Base-by-base conservation (phyloP, 345 rosid genomes). In the Microcos paniculata region DNA sequence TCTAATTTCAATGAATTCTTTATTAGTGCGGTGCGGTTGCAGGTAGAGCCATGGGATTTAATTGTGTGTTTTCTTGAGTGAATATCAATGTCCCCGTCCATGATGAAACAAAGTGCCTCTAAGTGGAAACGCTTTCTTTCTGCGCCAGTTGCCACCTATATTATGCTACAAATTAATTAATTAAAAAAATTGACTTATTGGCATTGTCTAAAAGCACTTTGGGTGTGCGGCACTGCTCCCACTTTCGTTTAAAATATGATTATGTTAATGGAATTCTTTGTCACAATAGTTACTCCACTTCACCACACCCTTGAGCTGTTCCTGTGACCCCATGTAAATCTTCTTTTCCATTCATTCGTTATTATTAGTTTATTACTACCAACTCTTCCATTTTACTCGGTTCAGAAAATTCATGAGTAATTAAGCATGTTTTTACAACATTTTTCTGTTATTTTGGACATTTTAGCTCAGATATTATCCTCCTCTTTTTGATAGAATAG, bases 251-350 rank as follows among this genome's bases (percentile, higher is more conserved):
- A 73, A 79, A 19, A 74, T 58, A 79, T 80, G 78, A 79, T 82
- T 80, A 61, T 78, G 83, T 38, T 83, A 79, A 77, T 81, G 85
- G 90, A 80, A 76, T 80, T 81, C 76, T 16, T 46, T 68, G 79
- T 85, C 86, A 59, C 55, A 82, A 79, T 46, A 78, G 80, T 87
- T 82, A 76, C 79, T 76, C 89, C 88, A 77, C 78, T 80, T 38
- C 63, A 16, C 42, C 21, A 8, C 30, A 3, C 19, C 1, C 57
- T 70, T n/a, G 0, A n/a, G 0, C 55, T 38, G 28, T 70, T 31
- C 72, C 23, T 40, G 4, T 7, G 43, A 6, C 16, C 61, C 70
- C 26, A 53, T 31, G 8, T 30, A 56, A 31, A 30, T 59, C 28
- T 58, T 71, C 63, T 45, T 64, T 38, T 53, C 31, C 55, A 21